Evolutionary conservation across 805 yeast genomes (phyloP), one percentile per base, ranked within the genome.

Genomic region (Candida cerambycidarum): DNA sequence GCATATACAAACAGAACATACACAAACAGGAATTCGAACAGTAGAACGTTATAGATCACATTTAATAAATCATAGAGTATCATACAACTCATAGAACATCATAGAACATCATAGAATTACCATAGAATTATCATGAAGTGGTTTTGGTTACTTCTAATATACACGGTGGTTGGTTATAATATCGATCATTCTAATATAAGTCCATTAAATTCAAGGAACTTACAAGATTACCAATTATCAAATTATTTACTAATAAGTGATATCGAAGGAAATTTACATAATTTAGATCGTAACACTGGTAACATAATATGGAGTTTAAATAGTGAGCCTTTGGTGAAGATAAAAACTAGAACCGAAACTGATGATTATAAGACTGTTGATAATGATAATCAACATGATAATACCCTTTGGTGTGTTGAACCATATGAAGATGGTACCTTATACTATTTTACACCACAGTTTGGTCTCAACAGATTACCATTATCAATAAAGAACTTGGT

Each of bases 261-360:
- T 54, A 76, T 89, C 1, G 96, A 92, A 55, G 98, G 97, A 1
- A 82, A 85, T 21, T 61, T 90, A 8, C 93, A 89, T 57, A 96
- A 93, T 0, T 62, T 89, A 8, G 80, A 83, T 50, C 69, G 97
- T 46, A 69, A 77, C 38, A 79, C 85, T 0, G 98, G 98, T 1
- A 78, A 78, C 18, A 59, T 82, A 8, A 56, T 83, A 12, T 90
- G 98, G 98, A 74, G 89, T 0, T 62, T 89, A 2, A 76, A 79
- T 4, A 78, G 76, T 14, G 77, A 75, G 2, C 83, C 95, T 0
- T 63, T 85, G 41, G 87, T 85, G 9, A 62, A 65, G 23, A 72
- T 70, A 5, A 62, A 52, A 46, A 50, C 65, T 13, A 11, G 18
- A 7, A 13, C 5, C 5, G 29, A 25, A 21, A n/a, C n/a, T n/a